Evolutionary conservation across 805 yeast genomes (phyloP), one percentile per base, ranked within the genome.

Genomic region (Tetrapisispora iriomotensis): DNA sequence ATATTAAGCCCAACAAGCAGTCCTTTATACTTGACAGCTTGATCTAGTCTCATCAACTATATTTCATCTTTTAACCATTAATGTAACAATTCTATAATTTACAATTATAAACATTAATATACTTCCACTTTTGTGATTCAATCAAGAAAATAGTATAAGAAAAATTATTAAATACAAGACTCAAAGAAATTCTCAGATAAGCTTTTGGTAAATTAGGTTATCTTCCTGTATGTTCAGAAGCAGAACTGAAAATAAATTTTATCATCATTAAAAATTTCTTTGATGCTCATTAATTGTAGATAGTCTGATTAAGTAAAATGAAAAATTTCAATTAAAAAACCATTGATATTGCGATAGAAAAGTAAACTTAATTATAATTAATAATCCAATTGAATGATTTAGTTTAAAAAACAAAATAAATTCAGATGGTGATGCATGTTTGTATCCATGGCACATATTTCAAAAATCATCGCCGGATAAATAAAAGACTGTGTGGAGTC

Each of bases 391-490:
- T 36, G 14, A 36, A 29, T 13, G 18, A 12, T 20, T n/a, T n/a
- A 9, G 24, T 26, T 47, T 40, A 34, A 41, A 25, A 27, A 23
- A 22, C 10, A 15, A 26, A 13, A 24, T 25, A 24, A 33, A 51
- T 57, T 84, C 95, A 85, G 95, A 82, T 85, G 95, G 95, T 85
- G 94, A 85, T 85, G 95, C 95, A 85, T 85, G 95, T 76, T 65
- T 49, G 67, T 67, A 74, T 79, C 83, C 82, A 66, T 65, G 82
- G 92, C 79, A 78, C 92, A 83, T 71, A 70, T 60, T 63, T 57
- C 29, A 41, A 43, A 58, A 58, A 61, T 60, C 65, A 61, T 61
- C 65, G 62, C 63, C 62, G 63, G 65, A 60, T 57, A 45, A 32
- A 41, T n/a, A 45, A 49, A 55, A 55, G 57, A 54, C 56, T 47